A percentile compares a stretch with the other conserved stretches of the same genome.
Evolutionary conservation across 83 land plant genomes (phyloP).

Genomic region (Thuja plicata): DNA sequence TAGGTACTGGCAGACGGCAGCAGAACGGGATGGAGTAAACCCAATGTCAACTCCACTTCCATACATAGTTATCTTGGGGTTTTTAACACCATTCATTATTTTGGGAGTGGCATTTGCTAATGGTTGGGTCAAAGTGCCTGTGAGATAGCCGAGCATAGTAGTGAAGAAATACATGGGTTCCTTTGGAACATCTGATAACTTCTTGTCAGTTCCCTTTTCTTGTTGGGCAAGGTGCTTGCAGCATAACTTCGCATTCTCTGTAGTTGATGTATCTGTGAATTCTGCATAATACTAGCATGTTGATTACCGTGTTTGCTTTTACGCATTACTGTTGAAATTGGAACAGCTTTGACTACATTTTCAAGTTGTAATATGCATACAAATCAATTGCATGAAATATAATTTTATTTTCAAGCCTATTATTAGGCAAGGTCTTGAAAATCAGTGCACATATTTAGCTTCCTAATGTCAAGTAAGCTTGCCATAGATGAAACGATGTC

Average conservation of each 20-base stretch:
- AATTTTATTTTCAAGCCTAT: not conserved
- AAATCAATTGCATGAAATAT: no score
- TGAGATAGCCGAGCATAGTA: slow-evolving; percentile 22
- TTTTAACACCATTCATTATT: slow-evolving; percentile 83
- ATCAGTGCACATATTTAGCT: not conserved
- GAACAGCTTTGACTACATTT: not conserved
- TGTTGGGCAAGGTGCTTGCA: not conserved
- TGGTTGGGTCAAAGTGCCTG: slow-evolving; percentile 87
- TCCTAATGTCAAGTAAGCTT: not conserved
- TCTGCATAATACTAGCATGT: not conserved
- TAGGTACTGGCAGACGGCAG: slow-evolving; percentile 94
- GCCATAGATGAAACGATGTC: not conserved
- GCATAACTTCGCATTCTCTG: slow-evolving; percentile 1
- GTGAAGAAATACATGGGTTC: not conserved
- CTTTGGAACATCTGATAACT: not conserved
- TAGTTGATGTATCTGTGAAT: not conserved
- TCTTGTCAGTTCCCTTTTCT: not conserved
- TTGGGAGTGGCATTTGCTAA: slow-evolving; percentile 84
- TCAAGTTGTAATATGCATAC: no score
- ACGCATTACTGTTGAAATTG: not conserved
- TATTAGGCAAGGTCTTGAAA: not conserved
- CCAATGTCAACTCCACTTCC: slow-evolving; percentile 87
- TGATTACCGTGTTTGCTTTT: not conserved
- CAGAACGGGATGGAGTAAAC: slow-evolving; percentile 82
- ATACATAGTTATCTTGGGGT: slow-evolving; percentile 77